These are phyloP conservation scores for Naganishia sp. DNA, from an alignment of 1,284 basidiomycete genomes.

Conservation along the genomic window DNA sequence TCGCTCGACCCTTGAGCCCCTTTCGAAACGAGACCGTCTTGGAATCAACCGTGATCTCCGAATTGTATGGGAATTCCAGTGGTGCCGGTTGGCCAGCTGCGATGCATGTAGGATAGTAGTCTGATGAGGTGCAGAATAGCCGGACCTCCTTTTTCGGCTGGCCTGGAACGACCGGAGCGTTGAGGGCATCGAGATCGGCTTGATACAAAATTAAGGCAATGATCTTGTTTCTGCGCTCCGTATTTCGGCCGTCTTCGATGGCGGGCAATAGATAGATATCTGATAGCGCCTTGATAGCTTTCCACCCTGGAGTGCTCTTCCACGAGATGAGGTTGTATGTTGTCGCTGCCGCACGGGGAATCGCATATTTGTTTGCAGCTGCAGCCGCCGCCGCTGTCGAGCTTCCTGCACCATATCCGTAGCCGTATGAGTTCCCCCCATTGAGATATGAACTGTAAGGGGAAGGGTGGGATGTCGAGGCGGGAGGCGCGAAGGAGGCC, in stretches of 20 bases:
- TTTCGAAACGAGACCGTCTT: constrained; percentile 73
- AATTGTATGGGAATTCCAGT: constrained; percentile 87
- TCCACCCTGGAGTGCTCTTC: constrained; percentile 53
- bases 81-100: constrained; percentile 54
- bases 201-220: constrained; percentile 40
- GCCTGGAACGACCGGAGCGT: constrained; percentile 12
- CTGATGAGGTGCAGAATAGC: constrained; percentile 86
- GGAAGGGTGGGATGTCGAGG: not conserved
- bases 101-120: constrained; percentile 64
- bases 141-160: constrained; percentile 59
- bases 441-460: constrained; percentile 9
- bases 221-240: constrained; percentile 40
- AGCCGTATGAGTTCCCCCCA: constrained; percentile 4
- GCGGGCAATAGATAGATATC: constrained; percentile 40
- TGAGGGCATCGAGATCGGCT: constrained; percentile 46
- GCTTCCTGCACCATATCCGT: not conserved
- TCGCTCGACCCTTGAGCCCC: constrained; percentile 94
- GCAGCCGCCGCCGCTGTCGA: not conserved
- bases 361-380: not conserved
- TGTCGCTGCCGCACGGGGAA: not conserved
- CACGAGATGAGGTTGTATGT: constrained; percentile 39
- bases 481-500: not conserved
- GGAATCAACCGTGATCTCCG: constrained; percentile 83
- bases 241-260: constrained; percentile 42
- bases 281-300: constrained; percentile 48